Evolutionary conservation across 1,284 basidiomycete genomes (phyloP), one percentile per base, ranked within the genome.

Genomic region (Wolfiporia cocos): DNA sequence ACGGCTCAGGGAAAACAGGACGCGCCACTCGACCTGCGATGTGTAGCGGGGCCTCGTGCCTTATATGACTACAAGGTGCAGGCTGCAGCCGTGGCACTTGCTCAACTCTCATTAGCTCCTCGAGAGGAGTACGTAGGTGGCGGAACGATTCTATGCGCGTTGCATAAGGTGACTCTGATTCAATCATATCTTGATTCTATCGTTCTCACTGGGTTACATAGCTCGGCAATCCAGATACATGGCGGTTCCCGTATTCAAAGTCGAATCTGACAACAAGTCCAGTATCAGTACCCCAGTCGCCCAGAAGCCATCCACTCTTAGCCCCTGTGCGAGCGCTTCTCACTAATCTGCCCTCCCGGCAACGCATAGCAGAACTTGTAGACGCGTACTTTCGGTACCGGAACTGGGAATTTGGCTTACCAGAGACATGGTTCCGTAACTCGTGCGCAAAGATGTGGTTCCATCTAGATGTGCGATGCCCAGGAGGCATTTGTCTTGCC

Each of bases 371-470:
- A 17, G 42, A 47, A 4, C 61, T 76, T 34, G 52, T 70, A 19
- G 50, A 62, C 17, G 49, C 53, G 5, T 77, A 68, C 53, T 74
- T 77, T 54, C 47, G 51, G 17, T 61, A 70, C 26, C 61, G 65
- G 28, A 76, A 76, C 46, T 75, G 71, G 70, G 65, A 69, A 22
- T 74, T 68, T 44, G 71, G 73, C 5, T 65, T 77, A 17, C 70
- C 73, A 4, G 66, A 73, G 48, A 48, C 57, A 22, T 75, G 73
- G 70, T 73, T 76, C 50, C 59, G 55, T 18, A 48, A 51, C 21
- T 58, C 66, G 3, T 68, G 65, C 41, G 43, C 57, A 15, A 63
- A 66, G 37, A 75, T 74, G 72, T 75, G 69, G 71, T 55, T 50
- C 24, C 61, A 73, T 24, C 61, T 69, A 35, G 59, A 63, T 41